phyloP scores from a whole-genome alignment of 495 filamentous ascomycete genomes.

The Rusavskia elegans region DNA sequence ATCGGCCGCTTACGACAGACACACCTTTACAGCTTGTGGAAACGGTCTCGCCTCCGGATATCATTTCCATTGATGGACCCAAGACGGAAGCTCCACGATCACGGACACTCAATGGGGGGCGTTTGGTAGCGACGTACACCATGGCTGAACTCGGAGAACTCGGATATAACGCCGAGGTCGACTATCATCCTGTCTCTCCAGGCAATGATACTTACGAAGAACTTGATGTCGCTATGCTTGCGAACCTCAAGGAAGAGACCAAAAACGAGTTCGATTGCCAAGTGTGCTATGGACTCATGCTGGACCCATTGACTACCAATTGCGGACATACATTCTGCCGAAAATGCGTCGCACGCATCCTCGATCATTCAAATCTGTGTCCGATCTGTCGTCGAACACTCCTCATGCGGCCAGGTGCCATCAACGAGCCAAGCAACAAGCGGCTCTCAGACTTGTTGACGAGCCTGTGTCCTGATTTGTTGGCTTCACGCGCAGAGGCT shows the following conservation, averaged over 20 bases:
- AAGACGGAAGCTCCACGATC: conserved; percentile 8
- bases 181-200: conserved; percentile 28
- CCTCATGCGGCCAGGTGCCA: conserved; percentile 39
- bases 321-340: conserved; percentile 88
- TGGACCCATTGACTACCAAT: conserved; percentile 66
- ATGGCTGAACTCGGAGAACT: conserved; percentile 38
- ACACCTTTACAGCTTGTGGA: conserved; percentile 17
- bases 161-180: conserved; percentile 34
- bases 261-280: conserved; percentile 69
- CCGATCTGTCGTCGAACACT: conserved; percentile 60
- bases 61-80: conserved; percentile 10
- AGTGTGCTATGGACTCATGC: conserved; percentile 64
- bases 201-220: conserved; percentile 20
- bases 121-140: conserved; percentile 42
- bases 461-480: conserved; percentile 48
- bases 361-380: conserved; percentile 63
- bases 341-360: conserved; percentile 52
- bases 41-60: conserved; percentile 8
- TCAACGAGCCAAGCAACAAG: conserved; percentile 42
- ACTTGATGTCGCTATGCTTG: conserved; percentile 36
- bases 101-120: conserved; percentile 30
- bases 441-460: conserved; percentile 42
- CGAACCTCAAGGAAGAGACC: conserved; percentile 39
- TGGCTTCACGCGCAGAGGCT: conserved; percentile 38
- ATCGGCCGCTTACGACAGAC: conserved; percentile 8